Conservation (phyloP, 257 asterid genomes). For the Oldenlandia corymbosa region DNA sequence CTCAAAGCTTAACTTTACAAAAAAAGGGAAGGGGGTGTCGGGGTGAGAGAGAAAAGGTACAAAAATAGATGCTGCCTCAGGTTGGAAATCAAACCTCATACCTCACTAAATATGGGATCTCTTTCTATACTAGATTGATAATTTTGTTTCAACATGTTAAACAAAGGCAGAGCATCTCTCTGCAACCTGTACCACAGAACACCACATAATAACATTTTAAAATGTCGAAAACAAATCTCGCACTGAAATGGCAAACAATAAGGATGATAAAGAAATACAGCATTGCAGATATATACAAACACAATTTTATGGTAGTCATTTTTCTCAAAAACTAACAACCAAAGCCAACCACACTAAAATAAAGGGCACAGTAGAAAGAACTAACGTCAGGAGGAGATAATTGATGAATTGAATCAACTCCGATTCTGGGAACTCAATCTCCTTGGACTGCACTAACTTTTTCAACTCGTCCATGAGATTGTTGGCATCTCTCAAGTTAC, state of each 20-base stretch:
- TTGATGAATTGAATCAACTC: constrained; percentile 67
- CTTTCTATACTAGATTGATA: constrained; percentile 60
- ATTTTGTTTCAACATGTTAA: constrained; percentile 72
- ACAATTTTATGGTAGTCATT: too few species aligned
- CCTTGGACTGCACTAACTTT: constrained; percentile 54
- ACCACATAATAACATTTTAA: neutral
- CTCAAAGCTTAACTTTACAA: neutral
- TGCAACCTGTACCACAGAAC: constrained; percentile 71
- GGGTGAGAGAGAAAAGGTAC: too few species aligned
- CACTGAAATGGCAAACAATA: neutral
- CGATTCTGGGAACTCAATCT: constrained; percentile 61
- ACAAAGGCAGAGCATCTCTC: constrained; percentile 93
- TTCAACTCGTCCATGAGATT: constrained; percentile 66
- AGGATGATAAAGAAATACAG: neutral
- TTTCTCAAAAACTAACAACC: too few species aligned
- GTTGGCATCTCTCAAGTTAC: constrained; percentile 95
- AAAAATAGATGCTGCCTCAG: too few species aligned
- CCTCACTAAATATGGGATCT: constrained; percentile 70
- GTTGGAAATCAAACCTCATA: constrained; percentile 24
- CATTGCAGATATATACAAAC: neutral
- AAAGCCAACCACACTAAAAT: too few species aligned
- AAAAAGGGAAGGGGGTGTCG: too few species aligned
- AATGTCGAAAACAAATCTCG: neutral
- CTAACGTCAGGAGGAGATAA: constrained; percentile 83
- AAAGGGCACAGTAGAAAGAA: neutral